Conservation (phyloP, 2,329 filamentous ascomycete genomes). For the Clarireedia monteithiana region DNA sequence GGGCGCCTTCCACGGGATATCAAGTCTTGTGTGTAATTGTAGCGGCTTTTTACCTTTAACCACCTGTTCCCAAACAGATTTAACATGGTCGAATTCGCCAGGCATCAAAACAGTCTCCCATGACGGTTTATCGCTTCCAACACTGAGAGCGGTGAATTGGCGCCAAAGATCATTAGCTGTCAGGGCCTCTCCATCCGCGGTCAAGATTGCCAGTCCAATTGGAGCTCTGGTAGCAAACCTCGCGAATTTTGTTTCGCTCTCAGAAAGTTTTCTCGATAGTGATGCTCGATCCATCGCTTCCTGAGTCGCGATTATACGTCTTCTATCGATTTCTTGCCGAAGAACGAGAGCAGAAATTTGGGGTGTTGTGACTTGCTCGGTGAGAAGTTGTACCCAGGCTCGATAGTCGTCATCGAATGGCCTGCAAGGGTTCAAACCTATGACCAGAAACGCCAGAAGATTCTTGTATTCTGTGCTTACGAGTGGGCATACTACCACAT, state of each 20-base stretch:
- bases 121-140: slow-evolving; percentile 2
- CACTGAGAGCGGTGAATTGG: slow-evolving; percentile 3
- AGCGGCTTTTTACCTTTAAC: background rate
- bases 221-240: slow-evolving; percentile 66
- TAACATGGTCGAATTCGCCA: background rate
- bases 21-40: background rate
- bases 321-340: slow-evolving; percentile 72
- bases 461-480: slow-evolving; percentile 63
- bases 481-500: slow-evolving; percentile 73
- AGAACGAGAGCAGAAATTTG: slow-evolving; percentile 76
- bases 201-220: slow-evolving; percentile 64
- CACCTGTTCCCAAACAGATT: slow-evolving; percentile 5
- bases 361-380: slow-evolving; percentile 69
- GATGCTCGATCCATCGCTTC: slow-evolving; percentile 61
- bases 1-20: background rate
- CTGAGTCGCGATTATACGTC: slow-evolving; percentile 64
- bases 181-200: slow-evolving; percentile 45
- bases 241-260: slow-evolving; percentile 57
- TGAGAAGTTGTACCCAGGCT: slow-evolving; percentile 67
- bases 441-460: slow-evolving; percentile 68
- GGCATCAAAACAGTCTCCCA: slow-evolving; percentile 2
- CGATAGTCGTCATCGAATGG: slow-evolving; percentile 77
- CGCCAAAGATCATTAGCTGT: slow-evolving; percentile 17
- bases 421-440: slow-evolving; percentile 70
- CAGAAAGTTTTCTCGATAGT: slow-evolving; percentile 56